Evolutionary conservation across 495 filamentous ascomycete species (phyloP).

Genomic region (Podospora australis): DNA sequence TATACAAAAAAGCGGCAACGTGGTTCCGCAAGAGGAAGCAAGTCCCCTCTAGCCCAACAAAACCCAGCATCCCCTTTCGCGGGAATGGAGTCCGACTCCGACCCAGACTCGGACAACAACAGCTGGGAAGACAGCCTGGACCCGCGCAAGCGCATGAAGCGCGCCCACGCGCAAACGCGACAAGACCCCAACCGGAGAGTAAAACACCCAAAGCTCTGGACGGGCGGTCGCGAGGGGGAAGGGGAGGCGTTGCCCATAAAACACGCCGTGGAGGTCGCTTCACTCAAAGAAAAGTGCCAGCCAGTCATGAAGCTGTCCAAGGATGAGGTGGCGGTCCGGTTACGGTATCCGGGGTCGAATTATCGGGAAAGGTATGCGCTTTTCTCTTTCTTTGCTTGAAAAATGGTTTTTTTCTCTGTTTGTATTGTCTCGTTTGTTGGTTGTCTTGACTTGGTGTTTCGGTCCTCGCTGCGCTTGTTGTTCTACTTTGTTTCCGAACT

Average conservation of each 20-base stretch:
- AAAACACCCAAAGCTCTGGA: conserved; percentile 49
- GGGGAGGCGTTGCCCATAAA: conserved; percentile 37
- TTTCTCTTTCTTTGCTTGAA: neutral
- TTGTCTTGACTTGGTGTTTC: conserved; percentile 10
- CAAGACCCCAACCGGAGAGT: conserved; percentile 53
- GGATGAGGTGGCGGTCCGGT: conserved; percentile 49
- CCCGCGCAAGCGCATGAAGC: conserved; percentile 28
- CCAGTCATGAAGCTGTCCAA: conserved; percentile 39
- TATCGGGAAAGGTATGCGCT: conserved; percentile 58
- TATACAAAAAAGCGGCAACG: neutral
- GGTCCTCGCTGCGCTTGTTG: too few relatives aligned
- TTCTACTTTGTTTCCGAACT: too few relatives aligned
- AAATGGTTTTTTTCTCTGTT: neutral
- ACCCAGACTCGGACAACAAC: conserved; percentile 24
- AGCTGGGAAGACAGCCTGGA: conserved; percentile 30
- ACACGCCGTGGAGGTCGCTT: conserved; percentile 63
- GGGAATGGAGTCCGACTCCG: conserved; percentile 18
- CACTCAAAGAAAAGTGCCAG: conserved; percentile 42
- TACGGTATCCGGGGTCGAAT: conserved; percentile 69
- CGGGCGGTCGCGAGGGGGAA: conserved; percentile 45
- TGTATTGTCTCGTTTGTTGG: neutral
- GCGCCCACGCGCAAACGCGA: conserved; percentile 11
- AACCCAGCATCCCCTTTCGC: conserved; percentile 12
- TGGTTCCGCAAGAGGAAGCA: conserved; percentile 13
- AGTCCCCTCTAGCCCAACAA: conserved; percentile 10